Evolutionary conservation across 2,329 filamentous ascomycete genomes (phyloP), one percentile per base, ranked within the genome.

Genomic region (Penicillium digitatum): DNA sequence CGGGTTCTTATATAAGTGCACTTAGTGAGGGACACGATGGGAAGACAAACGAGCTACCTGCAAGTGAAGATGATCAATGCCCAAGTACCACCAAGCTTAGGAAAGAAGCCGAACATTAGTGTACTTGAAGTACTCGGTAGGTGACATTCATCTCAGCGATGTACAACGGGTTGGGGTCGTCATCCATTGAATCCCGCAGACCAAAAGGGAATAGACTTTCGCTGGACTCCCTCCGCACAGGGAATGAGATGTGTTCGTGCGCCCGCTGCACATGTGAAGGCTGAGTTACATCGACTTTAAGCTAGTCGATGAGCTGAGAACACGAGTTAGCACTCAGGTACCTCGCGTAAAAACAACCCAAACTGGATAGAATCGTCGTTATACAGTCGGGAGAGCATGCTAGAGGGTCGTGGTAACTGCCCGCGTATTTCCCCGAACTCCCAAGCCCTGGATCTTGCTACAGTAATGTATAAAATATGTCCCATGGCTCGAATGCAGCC

Each of bases 111-210:
- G 50, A 52, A 34, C 37, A 26, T 48, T 37, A 40, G 7, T 42
- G 32, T 49, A 24, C 20, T 34, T 42, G 12, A 14, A 46, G 20
- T 40, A 44, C 34, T n/a, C 10, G 8, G 42, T 52, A 57, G 56
- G 62, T 59, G 34, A 55, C 48, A 62, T 50, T 54, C 45, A 14
- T 32, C 43, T 62, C 56, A 57, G 52, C 59, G 54, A 64, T 56
- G 53, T 57, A 58, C 57, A 51, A 48, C 29, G 31, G 37, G n/a
- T 35, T 31, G 22, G 43, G 60, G 50, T 58, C 54, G 54, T 54
- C 56, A 54, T 57, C 20, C 16, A 51, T 52, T 43, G 47, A 43
- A 52, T 52, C 47, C 60, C 59, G 52, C 52, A 37, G 37, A 48
- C 57, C 40, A 57, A 56, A 20, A n/a, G 37, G 58, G 58, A 48